Percentiles rank a stretch among this genome's conserved stretches.
Conservation (phyloP, 768 basidiomycete species). For the Mrakia frigida region DNA sequence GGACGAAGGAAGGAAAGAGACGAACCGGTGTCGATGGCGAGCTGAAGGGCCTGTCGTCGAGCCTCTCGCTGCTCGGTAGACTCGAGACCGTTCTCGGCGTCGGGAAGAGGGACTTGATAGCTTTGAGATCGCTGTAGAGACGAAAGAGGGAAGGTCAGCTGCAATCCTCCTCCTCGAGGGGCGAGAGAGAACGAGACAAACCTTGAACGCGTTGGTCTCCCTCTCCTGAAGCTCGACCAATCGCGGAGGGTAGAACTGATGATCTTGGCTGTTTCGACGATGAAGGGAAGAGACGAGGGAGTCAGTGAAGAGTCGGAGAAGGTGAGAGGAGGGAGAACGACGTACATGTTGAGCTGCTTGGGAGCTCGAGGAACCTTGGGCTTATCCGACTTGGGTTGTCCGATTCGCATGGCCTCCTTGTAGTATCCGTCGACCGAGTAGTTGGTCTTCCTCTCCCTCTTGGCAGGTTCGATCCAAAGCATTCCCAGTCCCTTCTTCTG, state of each 20-base stretch:
- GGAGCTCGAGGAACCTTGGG: slow-evolving; percentile 79
- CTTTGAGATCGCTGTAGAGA: slow-evolving; percentile 41
- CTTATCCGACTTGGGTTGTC: slow-evolving; percentile 65
- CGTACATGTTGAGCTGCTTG: slow-evolving; percentile 77
- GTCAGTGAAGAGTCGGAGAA: not conserved
- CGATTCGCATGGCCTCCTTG: slow-evolving; percentile 76
- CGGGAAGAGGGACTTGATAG: slow-evolving; percentile 52
- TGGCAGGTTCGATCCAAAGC: slow-evolving; percentile 70
- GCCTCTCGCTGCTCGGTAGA: slow-evolving; percentile 78
- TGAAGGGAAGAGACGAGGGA: slow-evolving; percentile 9
- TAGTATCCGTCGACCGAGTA: slow-evolving; percentile 95
- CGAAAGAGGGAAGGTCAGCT: not conserved
- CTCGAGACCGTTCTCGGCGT: slow-evolving; percentile 64
- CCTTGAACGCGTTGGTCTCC: slow-evolving; percentile 76
- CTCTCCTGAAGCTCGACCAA: slow-evolving; percentile 77
- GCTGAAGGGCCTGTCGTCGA: slow-evolving; percentile 71
- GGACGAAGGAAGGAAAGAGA: not conserved
- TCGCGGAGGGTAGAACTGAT: slow-evolving; percentile 88
- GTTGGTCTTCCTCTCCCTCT: slow-evolving; percentile 77
- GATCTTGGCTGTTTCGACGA: slow-evolving; percentile 64
- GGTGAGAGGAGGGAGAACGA: slow-evolving; percentile 31
- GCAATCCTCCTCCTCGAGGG: slow-evolving; percentile 54
- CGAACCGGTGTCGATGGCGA: slow-evolving; percentile 77
- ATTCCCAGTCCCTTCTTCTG: slow-evolving; percentile 36
- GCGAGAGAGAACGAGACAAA: slow-evolving; percentile 36